Evolutionary conservation across 345 rosid species (phyloP), one percentile per base, ranked within the genome.

Genomic region (Cardamine resedifolia): DNA sequence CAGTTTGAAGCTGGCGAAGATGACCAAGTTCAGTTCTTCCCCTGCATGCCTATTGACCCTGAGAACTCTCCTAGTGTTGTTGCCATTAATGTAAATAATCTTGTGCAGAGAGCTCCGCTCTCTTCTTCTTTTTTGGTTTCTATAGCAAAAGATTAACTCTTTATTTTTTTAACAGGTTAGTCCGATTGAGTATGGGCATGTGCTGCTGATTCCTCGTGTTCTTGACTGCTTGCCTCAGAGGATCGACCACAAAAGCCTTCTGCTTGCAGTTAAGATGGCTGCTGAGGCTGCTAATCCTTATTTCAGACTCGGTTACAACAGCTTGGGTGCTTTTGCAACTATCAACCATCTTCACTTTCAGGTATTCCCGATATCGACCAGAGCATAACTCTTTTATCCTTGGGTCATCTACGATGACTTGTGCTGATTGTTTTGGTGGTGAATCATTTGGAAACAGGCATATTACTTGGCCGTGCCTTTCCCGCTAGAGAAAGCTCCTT

Each of bases 331-430:
- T 57, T 96, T 92, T 85, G 99, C 98, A 18, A 96, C 99, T 64
- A 88, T 92, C 81, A 96, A 96, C 71, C 99, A 96, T 78, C 99
- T 96, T 70, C 99, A 96, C 84, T 96, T 96, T 78, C 99, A 96
- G 99, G 99, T 95, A 66, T 34, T 50, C 49, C 56, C 2, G 34
- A 30, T 59, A 2, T 15, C 16, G 23, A 62, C 49, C 48, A 8
- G 14, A n/a, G 11, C 52, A 27, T 15, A 24, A 27, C 59, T 38
- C 19, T 23, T 49, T 19, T 11, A n/a, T 23, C 24, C 7, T 12
- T 0, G 21, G 41, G 34, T 31, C 18, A 7, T 47, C 41, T 60
- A 10, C 21, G 48, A 21, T 41, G 20, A 49, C 33, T 21, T 58
- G 31, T 66, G 19, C 56, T 66, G 69, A 77, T 50, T 48, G 18